Conservation (phyloP, 2,329 filamentous ascomycete species). For the Emergomyces pasteurianus region DNA sequence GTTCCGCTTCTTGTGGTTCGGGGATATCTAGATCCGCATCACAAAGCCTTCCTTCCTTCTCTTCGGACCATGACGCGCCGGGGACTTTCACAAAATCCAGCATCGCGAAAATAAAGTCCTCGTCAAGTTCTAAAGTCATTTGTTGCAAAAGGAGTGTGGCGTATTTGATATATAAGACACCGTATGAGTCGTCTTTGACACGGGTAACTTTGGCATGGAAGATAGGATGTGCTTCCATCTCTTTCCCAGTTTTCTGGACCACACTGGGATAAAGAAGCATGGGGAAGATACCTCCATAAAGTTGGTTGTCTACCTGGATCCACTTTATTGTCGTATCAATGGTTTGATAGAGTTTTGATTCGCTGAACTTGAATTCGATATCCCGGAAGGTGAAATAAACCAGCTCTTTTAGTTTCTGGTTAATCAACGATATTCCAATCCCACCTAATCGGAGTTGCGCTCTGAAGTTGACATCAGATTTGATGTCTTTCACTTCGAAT, state of each 20-base stretch:
- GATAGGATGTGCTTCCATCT: conserved; percentile 92
- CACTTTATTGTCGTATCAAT: conserved; percentile 86
- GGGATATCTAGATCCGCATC: conserved; percentile 86
- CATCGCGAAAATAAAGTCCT: conserved; percentile 94
- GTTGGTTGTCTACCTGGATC: conserved; percentile 97
- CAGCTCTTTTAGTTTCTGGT: conserved; percentile 79
- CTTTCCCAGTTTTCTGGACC: conserved; percentile 89
- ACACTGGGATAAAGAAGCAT: conserved; percentile 96
- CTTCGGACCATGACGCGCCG: conserved; percentile 75
- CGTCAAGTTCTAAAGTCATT: conserved; percentile 95
- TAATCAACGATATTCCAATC: conserved; percentile 86
- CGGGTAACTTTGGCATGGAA: conserved; percentile 83
- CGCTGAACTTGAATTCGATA: conserved; percentile 79
- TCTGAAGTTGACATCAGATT: conserved; percentile 77
- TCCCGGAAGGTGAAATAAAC: conserved; percentile 90
- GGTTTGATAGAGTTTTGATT: conserved; percentile 89
- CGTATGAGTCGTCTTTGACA: conserved; percentile 97
- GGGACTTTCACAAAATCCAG: conserved; percentile 91
- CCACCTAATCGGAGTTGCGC: conserved; percentile 81
- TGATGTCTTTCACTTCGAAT: conserved; percentile 89
- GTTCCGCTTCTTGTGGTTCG: conserved; percentile 72
- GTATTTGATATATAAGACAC: conserved; percentile 97
- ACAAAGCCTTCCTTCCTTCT: conserved; percentile 73
- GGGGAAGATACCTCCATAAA: conserved; percentile 96
- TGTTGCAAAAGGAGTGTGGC: conserved; percentile 87